Conservation (phyloP, 305 asterid genomes). For the Fraxinus baroniana region DNA sequence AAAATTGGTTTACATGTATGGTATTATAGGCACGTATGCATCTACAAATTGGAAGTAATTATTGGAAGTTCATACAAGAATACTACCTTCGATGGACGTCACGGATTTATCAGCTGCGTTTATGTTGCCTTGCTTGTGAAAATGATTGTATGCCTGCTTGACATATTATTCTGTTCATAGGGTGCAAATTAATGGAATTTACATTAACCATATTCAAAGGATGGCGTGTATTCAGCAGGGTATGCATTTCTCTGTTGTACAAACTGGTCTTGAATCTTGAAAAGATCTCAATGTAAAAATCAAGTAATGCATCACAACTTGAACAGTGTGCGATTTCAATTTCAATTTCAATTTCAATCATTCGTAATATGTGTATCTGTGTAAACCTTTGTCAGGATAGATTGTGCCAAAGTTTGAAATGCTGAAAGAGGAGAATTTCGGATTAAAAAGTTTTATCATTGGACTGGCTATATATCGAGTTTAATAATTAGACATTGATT, state of each 20-base stretch:
- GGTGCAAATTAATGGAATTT: background rate
- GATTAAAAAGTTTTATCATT: background rate
- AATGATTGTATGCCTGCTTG: background rate
- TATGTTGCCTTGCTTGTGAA: background rate
- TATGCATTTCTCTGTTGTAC: background rate
- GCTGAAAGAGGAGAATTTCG: background rate
- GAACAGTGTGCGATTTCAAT: too few relatives aligned
- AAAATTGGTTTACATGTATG: too few relatives aligned
- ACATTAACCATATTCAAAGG: background rate
- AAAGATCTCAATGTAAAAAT: background rate
- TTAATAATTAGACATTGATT: background rate
- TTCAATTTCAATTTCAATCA: too few relatives aligned
- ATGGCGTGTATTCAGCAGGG: background rate
- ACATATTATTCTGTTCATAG: background rate
- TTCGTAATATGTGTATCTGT: too few relatives aligned
- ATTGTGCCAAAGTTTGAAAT: background rate
- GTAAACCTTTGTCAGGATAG: background rate
- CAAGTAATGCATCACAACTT: background rate
- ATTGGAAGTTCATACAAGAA: too few relatives aligned
- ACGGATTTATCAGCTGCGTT: background rate
- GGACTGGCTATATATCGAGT: background rate
- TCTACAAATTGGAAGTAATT: too few relatives aligned
- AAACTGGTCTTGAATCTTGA: background rate
- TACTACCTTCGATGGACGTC: too few relatives aligned
- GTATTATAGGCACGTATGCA: too few relatives aligned